Evolutionary conservation across 1,284 basidiomycete species (phyloP).

Genomic region (Porodaedalea pini): DNA sequence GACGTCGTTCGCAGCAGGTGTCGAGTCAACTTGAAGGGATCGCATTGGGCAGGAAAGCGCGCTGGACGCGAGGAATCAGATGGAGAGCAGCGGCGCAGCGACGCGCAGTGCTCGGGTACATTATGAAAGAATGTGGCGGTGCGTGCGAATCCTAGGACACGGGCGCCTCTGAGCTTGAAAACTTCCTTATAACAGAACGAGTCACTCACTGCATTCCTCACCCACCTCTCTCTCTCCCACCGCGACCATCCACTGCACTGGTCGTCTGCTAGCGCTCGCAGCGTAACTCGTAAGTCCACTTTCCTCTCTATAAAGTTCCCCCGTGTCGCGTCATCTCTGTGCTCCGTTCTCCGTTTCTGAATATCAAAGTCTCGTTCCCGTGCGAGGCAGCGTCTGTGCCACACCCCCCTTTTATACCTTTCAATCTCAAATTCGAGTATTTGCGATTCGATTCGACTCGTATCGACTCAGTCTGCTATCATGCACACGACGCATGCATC

Average conservation of each 20-base stretch:
- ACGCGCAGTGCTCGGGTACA: neutral
- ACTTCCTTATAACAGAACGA: slow-evolving; percentile 18
- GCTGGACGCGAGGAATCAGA: neutral
- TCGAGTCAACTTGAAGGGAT: neutral
- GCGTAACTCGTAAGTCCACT: slow-evolving; percentile 21
- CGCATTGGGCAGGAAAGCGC: neutral
- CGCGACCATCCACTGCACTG: slow-evolving; percentile 20
- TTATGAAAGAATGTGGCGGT: neutral
- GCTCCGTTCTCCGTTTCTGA: slow-evolving; percentile 1
- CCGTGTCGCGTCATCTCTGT: slow-evolving; percentile 17
- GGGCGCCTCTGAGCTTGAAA: slow-evolving; percentile 26
- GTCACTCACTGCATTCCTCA: slow-evolving; percentile 23
- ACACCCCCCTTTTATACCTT: neutral
- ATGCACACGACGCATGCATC: slow-evolving; percentile 1
- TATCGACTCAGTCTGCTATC: neutral
- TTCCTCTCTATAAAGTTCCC: slow-evolving; percentile 3
- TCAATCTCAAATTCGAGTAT: neutral
- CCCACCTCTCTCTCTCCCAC: slow-evolving; percentile 20
- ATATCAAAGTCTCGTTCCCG: neutral
- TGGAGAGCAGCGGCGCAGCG: slow-evolving; percentile 13
- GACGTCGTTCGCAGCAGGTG: neutral
- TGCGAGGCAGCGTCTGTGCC: neutral
- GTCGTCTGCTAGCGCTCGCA: neutral
- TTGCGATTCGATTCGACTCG: neutral
- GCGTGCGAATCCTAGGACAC: slow-evolving; percentile 14